A percentile compares a stretch with the other conserved stretches of the same genome.
Evolutionary conservation across 805 yeast genomes (phyloP).

Genomic region (Ogataea haglerorum): DNA sequence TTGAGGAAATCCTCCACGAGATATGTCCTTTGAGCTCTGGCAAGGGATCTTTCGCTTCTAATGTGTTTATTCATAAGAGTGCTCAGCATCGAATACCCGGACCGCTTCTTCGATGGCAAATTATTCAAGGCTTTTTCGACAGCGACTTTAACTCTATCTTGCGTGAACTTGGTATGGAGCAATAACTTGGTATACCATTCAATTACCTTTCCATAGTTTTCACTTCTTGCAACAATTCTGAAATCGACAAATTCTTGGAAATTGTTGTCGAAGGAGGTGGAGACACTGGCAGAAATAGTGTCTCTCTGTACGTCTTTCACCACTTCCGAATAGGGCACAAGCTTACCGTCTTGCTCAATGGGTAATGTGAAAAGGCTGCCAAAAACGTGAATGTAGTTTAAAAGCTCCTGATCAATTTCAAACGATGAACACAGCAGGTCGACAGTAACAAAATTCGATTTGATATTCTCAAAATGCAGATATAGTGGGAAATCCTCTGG

Average conservation of each 20-base stretch:
- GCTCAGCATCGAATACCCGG: constrained; percentile 59
- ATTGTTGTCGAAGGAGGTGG: constrained; percentile 54
- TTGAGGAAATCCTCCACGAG: constrained; percentile 56
- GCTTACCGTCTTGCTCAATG: constrained; percentile 53
- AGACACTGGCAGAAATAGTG: constrained; percentile 56
- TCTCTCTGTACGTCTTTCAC: constrained; percentile 70
- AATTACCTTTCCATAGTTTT: constrained; percentile 64
- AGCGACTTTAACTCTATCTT: constrained; percentile 62
- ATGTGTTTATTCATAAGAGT: constrained; percentile 49
- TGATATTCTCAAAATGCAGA: constrained; percentile 73
- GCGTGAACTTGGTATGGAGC: constrained; percentile 67
- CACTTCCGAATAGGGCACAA: constrained; percentile 71
- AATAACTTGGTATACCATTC: constrained; percentile 72
- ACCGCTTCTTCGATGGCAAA: constrained; percentile 60
- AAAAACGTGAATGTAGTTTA: constrained; percentile 65
- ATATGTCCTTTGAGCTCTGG: constrained; percentile 64
- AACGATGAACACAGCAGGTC: constrained; percentile 58
- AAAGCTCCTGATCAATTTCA: constrained; percentile 45
- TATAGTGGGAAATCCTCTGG: constrained; percentile 60
- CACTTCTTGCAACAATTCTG: constrained; percentile 55
- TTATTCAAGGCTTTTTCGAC: constrained; percentile 59
- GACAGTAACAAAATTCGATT: constrained; percentile 74
- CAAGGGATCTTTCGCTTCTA: constrained; percentile 56
- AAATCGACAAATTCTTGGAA: constrained; percentile 67
- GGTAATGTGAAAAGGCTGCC: constrained; percentile 73